These are phyloP conservation scores for Coniochaeta ligniaria DNA, from an alignment of 2,329 filamentous ascomycete species.

Conservation along the genomic window DNA sequence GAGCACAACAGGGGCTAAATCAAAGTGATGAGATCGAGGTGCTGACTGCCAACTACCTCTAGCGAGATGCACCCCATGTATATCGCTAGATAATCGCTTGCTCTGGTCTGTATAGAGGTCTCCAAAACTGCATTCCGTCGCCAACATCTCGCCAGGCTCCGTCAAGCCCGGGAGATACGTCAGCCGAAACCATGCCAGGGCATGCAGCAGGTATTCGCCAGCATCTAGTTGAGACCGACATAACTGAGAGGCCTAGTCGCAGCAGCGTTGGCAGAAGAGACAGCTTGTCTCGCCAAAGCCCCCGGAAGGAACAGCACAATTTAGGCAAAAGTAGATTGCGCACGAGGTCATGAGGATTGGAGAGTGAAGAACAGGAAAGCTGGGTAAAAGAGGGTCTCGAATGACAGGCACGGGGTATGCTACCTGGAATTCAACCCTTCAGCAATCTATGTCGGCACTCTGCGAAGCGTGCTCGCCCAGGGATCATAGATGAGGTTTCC, in stretches of 20 bases:
- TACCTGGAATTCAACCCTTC: not conserved
- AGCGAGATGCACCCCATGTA: not conserved
- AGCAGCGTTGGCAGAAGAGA: not conserved
- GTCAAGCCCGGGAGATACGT: not conserved
- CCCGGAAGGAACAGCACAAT: not conserved
- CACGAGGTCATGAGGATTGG: not conserved
- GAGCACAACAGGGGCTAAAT: not conserved
- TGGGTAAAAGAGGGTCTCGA: not conserved
- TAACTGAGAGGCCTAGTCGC: not conserved
- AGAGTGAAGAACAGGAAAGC: not conserved
- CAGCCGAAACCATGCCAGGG: not conserved
- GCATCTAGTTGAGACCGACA: not conserved
- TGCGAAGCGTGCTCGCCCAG: not conserved
- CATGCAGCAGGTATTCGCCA: not conserved
- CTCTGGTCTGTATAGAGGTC: not conserved
- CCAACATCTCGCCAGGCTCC: not conserved
- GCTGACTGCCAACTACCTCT: not conserved
- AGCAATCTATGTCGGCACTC: not conserved
- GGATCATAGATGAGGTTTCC: slow-evolving; percentile 2
- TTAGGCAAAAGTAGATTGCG: not conserved
- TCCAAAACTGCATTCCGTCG: not conserved
- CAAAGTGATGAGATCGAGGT: not conserved
- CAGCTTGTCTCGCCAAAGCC: not conserved
- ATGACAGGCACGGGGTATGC: not conserved
- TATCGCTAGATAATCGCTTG: not conserved